Conservation (phyloP, 129 eudicot genomes). For the carrot (Daucus carota) region DH1_v3.0 NC_030382.2:30906501-30907000, state of each 20-base stretch:
- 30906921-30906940: constrained; percentile 75
- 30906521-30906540: too few species aligned
- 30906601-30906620: too few species aligned
- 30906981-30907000: neutral
- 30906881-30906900: constrained; percentile 83
- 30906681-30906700: neutral
- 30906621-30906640: too few species aligned
- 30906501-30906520: too few species aligned
- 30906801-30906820: neutral
- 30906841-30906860: constrained; percentile 39
- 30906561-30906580: too few species aligned
- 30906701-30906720: neutral
- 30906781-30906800: too few species aligned
- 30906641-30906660: too few species aligned
- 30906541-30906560: too few species aligned
- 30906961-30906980: constrained; percentile 21
- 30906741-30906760: neutral
- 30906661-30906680: neutral
- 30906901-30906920: constrained; percentile 67
- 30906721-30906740: neutral
- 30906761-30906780: neutral
- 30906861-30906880: constrained; percentile 79
- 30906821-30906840: constrained; percentile 6
- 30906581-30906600: too few species aligned
- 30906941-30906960: constrained; percentile 84